These are phyloP conservation scores for Nannizzia gypsea DNA, from an alignment of 2,329 filamentous ascomycete genomes.

Conservation along the genomic window DNA sequence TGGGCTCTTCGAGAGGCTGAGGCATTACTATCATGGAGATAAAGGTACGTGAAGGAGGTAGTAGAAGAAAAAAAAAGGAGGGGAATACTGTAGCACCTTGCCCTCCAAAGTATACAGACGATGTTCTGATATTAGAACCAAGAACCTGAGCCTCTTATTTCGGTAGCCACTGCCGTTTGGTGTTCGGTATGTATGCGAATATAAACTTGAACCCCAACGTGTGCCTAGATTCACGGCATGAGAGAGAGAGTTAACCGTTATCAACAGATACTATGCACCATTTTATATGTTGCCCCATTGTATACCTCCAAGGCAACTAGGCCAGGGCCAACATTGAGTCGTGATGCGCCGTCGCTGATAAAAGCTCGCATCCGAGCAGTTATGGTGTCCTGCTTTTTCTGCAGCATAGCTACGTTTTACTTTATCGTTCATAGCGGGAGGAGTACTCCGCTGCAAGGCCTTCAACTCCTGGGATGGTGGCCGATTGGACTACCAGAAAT, in stretches of 20 bases:
- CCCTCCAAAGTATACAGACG: neutral
- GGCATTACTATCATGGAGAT: neutral
- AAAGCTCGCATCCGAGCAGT: slow-evolving; percentile 73
- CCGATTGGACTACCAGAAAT: slow-evolving; percentile 58
- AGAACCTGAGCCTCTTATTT: slow-evolving; percentile 13
- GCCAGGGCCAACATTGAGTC: slow-evolving; percentile 63
- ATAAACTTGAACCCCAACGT: neutral
- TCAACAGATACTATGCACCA: slow-evolving; percentile 61
- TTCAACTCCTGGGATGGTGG: slow-evolving; percentile 70
- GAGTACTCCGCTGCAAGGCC: slow-evolving; percentile 41
- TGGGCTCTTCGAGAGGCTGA: neutral
- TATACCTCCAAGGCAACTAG: slow-evolving; percentile 72
- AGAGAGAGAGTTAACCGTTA: neutral
- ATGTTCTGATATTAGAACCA: neutral
- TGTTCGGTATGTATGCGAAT: slow-evolving; percentile 11
- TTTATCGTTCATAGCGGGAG: slow-evolving; percentile 48
- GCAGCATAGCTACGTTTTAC: slow-evolving; percentile 54
- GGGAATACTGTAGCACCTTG: neutral
- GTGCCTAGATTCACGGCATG: neutral
- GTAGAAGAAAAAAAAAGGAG: neutral
- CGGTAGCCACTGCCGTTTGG: slow-evolving; percentile 9
- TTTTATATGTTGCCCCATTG: slow-evolving; percentile 81
- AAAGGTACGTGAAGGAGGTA: neutral
- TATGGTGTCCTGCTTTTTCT: slow-evolving; percentile 58
- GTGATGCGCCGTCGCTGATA: slow-evolving; percentile 84